These are phyloP conservation scores for Vitrella brassicaformis DNA, from an alignment of 73 alveolate genomes.

Conservation along the genomic window DNA sequence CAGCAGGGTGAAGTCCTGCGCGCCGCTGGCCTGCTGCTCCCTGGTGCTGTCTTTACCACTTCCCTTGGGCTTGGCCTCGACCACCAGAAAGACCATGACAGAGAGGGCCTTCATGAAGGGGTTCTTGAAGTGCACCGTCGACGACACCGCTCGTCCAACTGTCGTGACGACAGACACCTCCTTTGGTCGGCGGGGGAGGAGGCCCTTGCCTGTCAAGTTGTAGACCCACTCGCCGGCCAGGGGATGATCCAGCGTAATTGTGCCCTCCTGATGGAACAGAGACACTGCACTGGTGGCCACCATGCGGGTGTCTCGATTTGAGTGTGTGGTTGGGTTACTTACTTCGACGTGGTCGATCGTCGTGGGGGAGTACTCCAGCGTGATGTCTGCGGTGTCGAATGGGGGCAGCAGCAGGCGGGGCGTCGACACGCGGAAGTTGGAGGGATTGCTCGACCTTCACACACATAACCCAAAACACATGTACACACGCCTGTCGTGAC, in stretches of 20 bases:
- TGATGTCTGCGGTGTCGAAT: conserved; percentile 58
- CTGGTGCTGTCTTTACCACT: not conserved
- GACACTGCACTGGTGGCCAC: not conserved
- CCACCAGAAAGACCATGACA: conserved; percentile 64
- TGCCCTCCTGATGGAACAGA: conserved; percentile 8
- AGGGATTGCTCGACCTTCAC: conserved; percentile 43
- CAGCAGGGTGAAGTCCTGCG: conserved; percentile 49
- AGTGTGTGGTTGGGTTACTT: conserved; percentile 4
- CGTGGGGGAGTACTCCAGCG: conserved; percentile 78
- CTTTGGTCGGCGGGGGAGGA: conserved; percentile 71
- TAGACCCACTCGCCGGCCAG: conserved; percentile 84
- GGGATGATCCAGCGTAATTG: conserved; percentile 64
- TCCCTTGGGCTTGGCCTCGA: conserved; percentile 45
- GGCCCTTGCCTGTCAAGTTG: conserved; percentile 48
- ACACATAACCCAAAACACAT: conserved; percentile 17
- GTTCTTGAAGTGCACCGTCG: conserved; percentile 80
- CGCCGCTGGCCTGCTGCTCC: not conserved
- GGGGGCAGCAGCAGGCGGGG: conserved; percentile 67
- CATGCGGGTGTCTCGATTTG: not conserved
- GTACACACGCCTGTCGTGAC: not conserved
- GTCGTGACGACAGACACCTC: conserved; percentile 73
- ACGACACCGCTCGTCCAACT: conserved; percentile 77
- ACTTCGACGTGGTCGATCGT: conserved; percentile 62
- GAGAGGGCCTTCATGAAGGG: conserved; percentile 78
- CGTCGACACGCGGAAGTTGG: conserved; percentile 68